Evolutionary conservation across 2,329 filamentous ascomycete genomes (phyloP).

Genomic region (Sclerotinia trifoliorum): DNA sequence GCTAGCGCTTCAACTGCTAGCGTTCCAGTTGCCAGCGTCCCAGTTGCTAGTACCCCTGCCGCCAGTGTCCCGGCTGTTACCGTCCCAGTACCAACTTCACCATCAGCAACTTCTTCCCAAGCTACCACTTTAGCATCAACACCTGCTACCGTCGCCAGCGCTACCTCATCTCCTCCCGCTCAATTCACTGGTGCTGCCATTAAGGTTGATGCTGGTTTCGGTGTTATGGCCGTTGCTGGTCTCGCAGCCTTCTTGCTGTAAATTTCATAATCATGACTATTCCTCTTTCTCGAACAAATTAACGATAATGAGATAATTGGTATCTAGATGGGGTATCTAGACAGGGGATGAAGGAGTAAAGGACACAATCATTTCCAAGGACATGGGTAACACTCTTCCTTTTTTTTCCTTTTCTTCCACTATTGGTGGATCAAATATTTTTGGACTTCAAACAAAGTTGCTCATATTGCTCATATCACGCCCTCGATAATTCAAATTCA

Average conservation of each 20-base stretch:
- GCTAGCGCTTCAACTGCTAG: slow-evolving; percentile 20
- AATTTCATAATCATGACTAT: slow-evolving; percentile 22
- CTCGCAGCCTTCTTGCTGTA: slow-evolving; percentile 35
- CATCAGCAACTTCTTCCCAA: not conserved
- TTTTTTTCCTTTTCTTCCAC: slow-evolving; percentile 10
- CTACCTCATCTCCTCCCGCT: slow-evolving; percentile 23
- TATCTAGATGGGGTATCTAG: slow-evolving; percentile 23
- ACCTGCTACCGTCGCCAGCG: slow-evolving; percentile 6
- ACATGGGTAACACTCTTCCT: slow-evolving; percentile 16
- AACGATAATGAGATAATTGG: slow-evolving; percentile 24
- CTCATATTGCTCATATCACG: slow-evolving; percentile 26
- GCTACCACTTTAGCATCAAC: slow-evolving; percentile 12
- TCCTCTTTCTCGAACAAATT: slow-evolving; percentile 20
- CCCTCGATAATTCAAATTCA: slow-evolving; percentile 28
- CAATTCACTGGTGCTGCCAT: slow-evolving; percentile 29
- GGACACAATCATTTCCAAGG: slow-evolving; percentile 30
- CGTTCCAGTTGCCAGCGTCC: too few relatives aligned
- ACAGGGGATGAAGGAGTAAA: slow-evolving; percentile 24
- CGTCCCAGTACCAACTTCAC: not conserved
- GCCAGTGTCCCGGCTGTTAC: too few relatives aligned
- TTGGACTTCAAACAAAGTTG: slow-evolving; percentile 29
- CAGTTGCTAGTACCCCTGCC: too few relatives aligned
- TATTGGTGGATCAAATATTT: slow-evolving; percentile 26
- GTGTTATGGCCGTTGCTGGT: slow-evolving; percentile 32
- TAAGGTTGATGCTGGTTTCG: slow-evolving; percentile 30